Evolutionary conservation across 2,329 filamentous ascomycete species (phyloP), one percentile per base, ranked within the genome.

Genomic region (Fusarium algeriense): DNA sequence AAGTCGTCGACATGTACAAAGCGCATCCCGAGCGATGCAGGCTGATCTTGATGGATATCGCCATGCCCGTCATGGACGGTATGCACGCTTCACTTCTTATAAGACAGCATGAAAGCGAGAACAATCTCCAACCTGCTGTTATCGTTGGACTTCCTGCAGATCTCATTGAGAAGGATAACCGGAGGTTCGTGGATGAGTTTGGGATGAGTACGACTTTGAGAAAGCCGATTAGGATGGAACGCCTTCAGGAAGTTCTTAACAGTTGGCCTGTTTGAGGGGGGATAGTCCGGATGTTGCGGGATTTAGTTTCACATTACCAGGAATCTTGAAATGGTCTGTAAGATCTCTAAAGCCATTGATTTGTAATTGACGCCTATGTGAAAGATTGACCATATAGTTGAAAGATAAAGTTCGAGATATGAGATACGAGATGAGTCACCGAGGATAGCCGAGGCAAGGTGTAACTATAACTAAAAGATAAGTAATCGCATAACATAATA

Each of bases 51-150:
- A 15, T 70, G 9, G 67, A 70, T 7, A 30, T 35, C 2, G 35
- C 54, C 3, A 70, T 70, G 67, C 60, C 60, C 5, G 12, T 70
- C 2, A 49, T 70, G 66, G 32, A 20, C 15, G 67, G 66, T 9
- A 7, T 61, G 34, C 5, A 44, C 3, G 60, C 67, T 4, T 17
- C 66, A 10, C 23, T 23, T 2, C 9, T 30, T 0, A 67, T 70
- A 11, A 55, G 67, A 20, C 8, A 48, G 3, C 20, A 67, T 10
- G 67, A 70, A 17, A 9, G 7, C 0, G 50, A 57, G 2, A 53
- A 70, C 4, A 15, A n/a, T 1, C n/a, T 70, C 1, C 14, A 11
- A 14, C 66, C 66, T 1, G 26, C 60, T 12, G 3, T 68, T 1
- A 54, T 68, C 4, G n/a, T 68, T 10, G 65, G 50, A 2, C 19